Evolutionary conservation across 164 flowering plant species (phyloP).

Genomic region (Nymphaea colorata): DNA sequence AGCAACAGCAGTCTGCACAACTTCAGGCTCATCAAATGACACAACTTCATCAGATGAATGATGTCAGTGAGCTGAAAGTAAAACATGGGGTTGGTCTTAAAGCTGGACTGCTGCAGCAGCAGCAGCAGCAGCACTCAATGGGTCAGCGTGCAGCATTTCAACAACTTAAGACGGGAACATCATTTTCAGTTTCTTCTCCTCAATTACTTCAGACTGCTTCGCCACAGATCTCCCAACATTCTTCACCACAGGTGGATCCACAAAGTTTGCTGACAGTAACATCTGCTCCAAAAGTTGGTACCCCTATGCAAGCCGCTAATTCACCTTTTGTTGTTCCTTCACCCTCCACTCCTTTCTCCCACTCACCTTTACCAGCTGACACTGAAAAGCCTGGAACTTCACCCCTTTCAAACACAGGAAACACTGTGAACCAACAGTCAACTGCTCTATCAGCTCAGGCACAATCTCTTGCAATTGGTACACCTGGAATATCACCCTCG

Average conservation of each 20-base stretch:
- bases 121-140: slow-evolving; percentile 22
- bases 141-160: slow-evolving; percentile 45
- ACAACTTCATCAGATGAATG: slow-evolving; percentile 56
- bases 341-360: slow-evolving; percentile 76
- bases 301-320: slow-evolving; percentile 64
- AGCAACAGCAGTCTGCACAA: slow-evolving; percentile 28
- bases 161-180: slow-evolving; percentile 50
- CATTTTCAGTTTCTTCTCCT: slow-evolving; percentile 57
- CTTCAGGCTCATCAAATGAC: slow-evolving; percentile 42
- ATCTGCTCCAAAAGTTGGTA: slow-evolving; percentile 47
- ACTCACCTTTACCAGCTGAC: slow-evolving; percentile 76
- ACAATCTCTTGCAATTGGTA: slow-evolving; percentile 71
- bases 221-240: slow-evolving; percentile 66
- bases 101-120: slow-evolving; percentile 45
- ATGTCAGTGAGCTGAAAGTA: slow-evolving; percentile 40
- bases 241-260: slow-evolving; percentile 82
- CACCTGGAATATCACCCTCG: slow-evolving; percentile 95
- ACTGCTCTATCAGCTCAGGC: slow-evolving; percentile 19
- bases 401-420: slow-evolving; percentile 52
- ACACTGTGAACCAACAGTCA: slow-evolving; percentile 39
- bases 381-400: slow-evolving; percentile 59
- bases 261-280: slow-evolving; percentile 31
- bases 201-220: slow-evolving; percentile 59
- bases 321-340: slow-evolving; percentile 78
- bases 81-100: slow-evolving; percentile 39